A percentile compares a stretch with the other conserved stretches of the same genome.
Evolutionary conservation across 139 green algal species (phyloP).

Genomic region (Chlamydomonas sp.): DNA sequence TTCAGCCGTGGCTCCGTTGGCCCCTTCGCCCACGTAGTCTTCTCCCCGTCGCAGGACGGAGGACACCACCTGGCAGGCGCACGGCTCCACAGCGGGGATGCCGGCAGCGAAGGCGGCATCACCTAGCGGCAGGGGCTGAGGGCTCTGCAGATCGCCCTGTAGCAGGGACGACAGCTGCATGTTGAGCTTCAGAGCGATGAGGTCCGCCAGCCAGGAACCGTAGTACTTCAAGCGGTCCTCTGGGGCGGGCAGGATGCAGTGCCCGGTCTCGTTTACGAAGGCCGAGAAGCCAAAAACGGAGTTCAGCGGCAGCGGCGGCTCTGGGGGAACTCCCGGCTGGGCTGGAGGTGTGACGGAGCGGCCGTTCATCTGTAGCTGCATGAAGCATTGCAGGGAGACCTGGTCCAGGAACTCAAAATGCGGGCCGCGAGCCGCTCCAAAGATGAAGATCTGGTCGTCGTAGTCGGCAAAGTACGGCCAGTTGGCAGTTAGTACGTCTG

Average conservation of each 20-base stretch:
- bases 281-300: no score
- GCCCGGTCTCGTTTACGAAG: not conserved
- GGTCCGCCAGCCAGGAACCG: slow-evolving; percentile 8
- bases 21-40: no score
- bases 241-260: not conserved
- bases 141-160: no score
- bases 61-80: no score
- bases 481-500: not conserved
- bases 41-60: no score
- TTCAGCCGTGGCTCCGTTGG: no score
- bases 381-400: not conserved
- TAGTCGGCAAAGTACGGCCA: not conserved
- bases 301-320: no score
- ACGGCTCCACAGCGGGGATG: no score
- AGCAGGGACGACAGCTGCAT: not conserved
- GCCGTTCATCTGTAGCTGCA: not conserved
- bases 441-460: not conserved
- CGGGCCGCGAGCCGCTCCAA: not conserved
- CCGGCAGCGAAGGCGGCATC: no score
- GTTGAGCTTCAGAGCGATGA: slow-evolving; percentile 25
- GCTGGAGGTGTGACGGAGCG: no score
- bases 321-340: no score
- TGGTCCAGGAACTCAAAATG: slow-evolving; percentile 23
- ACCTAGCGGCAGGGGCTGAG: no score
- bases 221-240: not conserved